phyloP scores from a whole-genome alignment of 1,284 basidiomycete species.

The Rhodotorula sp. region DNA sequence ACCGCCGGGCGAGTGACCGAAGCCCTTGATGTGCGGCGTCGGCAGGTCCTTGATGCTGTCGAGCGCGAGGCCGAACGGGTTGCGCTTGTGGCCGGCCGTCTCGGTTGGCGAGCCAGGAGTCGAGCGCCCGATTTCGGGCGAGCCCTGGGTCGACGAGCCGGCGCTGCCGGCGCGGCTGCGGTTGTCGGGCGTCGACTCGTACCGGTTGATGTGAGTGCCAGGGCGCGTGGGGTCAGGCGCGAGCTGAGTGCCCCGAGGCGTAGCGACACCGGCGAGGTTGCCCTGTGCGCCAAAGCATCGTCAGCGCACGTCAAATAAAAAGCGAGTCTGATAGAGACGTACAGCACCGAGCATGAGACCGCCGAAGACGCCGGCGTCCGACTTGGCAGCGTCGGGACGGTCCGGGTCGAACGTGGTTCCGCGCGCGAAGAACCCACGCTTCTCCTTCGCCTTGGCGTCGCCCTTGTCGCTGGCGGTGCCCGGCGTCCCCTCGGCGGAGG shows the following conservation, averaged over 20 bases:
- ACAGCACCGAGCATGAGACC: slow-evolving; percentile 71
- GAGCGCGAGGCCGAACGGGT: slow-evolving; percentile 28
- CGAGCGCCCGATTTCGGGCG: slow-evolving; percentile 19
- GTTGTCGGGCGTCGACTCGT: slow-evolving; percentile 5
- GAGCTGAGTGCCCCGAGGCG: slow-evolving; percentile 60
- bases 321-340: slow-evolving; percentile 52
- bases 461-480: background rate
- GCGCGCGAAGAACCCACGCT: slow-evolving; percentile 7
- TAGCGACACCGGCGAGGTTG: slow-evolving; percentile 52
- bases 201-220: slow-evolving; percentile 69
- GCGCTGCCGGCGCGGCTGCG: slow-evolving; percentile 13
- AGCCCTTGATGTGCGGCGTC: slow-evolving; percentile 5
- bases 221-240: slow-evolving; percentile 67
- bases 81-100: slow-evolving; percentile 23
- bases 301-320: background rate
- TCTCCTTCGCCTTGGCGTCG: slow-evolving; percentile 16
- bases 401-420: slow-evolving; percentile 42
- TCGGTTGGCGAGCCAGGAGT: slow-evolving; percentile 11
- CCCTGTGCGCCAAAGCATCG: background rate
- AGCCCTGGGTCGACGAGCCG: slow-evolving; percentile 12
- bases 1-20: slow-evolving; percentile 17
- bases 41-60: slow-evolving; percentile 33
- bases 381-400: slow-evolving; percentile 59
- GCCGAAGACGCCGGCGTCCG: slow-evolving; percentile 68
- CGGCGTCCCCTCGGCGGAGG: slow-evolving; percentile 10